Conservation (phyloP, 2,329 filamentous ascomycete species). For the Pseudogymnoascus pannorum region DNA sequence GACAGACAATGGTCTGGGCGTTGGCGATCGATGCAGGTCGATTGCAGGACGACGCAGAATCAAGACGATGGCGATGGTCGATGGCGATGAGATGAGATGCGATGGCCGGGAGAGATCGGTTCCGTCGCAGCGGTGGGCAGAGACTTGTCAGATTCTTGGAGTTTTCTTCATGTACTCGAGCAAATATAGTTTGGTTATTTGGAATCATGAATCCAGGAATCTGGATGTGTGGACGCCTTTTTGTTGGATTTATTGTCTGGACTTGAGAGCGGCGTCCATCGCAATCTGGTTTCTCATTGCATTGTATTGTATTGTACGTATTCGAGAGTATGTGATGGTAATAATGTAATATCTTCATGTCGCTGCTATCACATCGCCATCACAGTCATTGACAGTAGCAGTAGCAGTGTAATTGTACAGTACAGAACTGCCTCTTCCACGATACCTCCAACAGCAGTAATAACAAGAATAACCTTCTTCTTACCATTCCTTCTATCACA, state of each 20-base stretch:
- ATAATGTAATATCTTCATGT: too few relatives aligned
- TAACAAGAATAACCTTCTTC: too few relatives aligned
- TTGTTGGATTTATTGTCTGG: background rate
- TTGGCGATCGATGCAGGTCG: background rate
- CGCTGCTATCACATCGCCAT: too few relatives aligned
- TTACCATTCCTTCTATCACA: too few relatives aligned
- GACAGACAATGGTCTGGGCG: background rate
- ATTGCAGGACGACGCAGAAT: background rate
- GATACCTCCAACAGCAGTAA: background rate
- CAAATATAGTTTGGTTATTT: background rate
- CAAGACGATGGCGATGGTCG: background rate
- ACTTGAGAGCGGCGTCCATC: background rate
- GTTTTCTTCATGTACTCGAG: background rate
- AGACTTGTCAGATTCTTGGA: background rate
- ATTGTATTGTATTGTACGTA: background rate
- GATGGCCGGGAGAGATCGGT: background rate
- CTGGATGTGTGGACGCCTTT: background rate
- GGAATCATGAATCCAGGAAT: background rate
- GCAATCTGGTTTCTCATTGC: background rate
- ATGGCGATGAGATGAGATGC: slow-evolving; percentile 5
- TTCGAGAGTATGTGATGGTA: too few relatives aligned
- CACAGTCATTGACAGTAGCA: background rate
- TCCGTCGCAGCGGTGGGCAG: background rate
- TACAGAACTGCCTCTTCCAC: background rate
- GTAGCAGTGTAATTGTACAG: too few relatives aligned